A percentile compares a stretch with the other conserved stretches of the same genome.
These are phyloP conservation scores for Penicillium carneum DNA, from an alignment of 2,329 filamentous ascomycete genomes.

Conservation along the genomic window DNA sequence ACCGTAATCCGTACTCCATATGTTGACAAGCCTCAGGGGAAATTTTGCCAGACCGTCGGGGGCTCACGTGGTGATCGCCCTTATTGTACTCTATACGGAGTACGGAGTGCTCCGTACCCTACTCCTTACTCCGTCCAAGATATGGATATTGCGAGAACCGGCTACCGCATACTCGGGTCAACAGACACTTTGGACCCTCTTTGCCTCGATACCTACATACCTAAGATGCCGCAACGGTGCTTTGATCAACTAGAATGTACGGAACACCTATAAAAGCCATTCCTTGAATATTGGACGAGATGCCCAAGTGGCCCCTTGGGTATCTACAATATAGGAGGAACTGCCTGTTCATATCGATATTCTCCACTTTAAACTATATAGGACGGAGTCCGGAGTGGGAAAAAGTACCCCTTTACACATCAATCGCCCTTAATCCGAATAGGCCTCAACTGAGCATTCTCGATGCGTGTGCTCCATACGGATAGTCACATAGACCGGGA, in stretches of 20 bases:
- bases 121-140: not conserved
- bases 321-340: not conserved
- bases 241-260: not conserved
- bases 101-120: not conserved
- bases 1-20: not conserved
- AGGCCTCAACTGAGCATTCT: constrained; percentile 42
- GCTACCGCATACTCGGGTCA: constrained; percentile 9
- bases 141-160: not conserved
- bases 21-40: not conserved
- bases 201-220: not conserved
- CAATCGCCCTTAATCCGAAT: constrained; percentile 25
- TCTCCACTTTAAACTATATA: constrained; percentile 3
- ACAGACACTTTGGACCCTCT: constrained; percentile 1
- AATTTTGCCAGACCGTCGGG: not conserved
- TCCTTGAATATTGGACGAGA: not conserved
- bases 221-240: not conserved
- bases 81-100: not conserved
- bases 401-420: constrained; percentile 14
- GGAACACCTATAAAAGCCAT: not conserved
- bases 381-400: not conserved
- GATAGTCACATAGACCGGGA: constrained; percentile 63
- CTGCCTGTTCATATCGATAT: not conserved
- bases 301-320: not conserved
- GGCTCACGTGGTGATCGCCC: not conserved
- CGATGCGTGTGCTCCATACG: constrained; percentile 55